These are phyloP conservation scores for Daedaleopsis sinensis DNA, from an alignment of 768 basidiomycete species.

Conservation along the genomic window DNA sequence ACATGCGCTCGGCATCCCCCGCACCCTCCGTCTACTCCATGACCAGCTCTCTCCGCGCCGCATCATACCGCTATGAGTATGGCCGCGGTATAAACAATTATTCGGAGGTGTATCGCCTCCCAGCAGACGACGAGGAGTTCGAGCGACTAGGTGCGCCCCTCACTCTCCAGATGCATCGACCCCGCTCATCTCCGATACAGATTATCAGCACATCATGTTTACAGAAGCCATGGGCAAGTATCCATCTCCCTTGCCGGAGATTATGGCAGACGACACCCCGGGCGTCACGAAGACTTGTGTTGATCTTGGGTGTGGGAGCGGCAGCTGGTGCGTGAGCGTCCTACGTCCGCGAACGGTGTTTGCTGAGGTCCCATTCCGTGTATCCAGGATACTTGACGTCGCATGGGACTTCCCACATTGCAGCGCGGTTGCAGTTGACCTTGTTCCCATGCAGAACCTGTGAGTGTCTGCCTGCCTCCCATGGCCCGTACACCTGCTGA, in stretches of 20 bases:
- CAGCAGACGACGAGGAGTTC: constrained; percentile 79
- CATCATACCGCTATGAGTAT: constrained; percentile 64
- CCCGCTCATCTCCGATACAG: constrained; percentile 38
- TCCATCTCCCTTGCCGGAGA: constrained; percentile 54
- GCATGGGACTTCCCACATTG: constrained; percentile 74
- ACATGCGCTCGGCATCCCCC: constrained; percentile 69
- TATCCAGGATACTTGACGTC: constrained; percentile 70
- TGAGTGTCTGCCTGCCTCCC: constrained; percentile 38
- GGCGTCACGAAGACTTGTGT: constrained; percentile 64
- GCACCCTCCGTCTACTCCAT: constrained; percentile 70
- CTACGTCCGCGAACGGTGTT: not conserved
- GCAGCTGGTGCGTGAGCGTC: constrained; percentile 58
- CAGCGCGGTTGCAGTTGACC: constrained; percentile 72
- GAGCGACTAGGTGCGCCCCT: constrained; percentile 59
- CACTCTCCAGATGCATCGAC: not conserved
- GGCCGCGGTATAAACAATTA: constrained; percentile 76
- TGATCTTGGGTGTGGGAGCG: constrained; percentile 82
- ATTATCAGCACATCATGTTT: constrained; percentile 70
- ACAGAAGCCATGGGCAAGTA: constrained; percentile 69
- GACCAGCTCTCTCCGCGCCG: constrained; percentile 61
- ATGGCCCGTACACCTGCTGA: constrained; percentile 10
- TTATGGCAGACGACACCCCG: constrained; percentile 61
- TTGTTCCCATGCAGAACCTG: constrained; percentile 78
- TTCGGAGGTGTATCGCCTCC: constrained; percentile 77
- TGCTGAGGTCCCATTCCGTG: constrained; percentile 6